Evolutionary conservation across 129 eudicot genomes (phyloP).

Genomic region (Flaveria bidentis): DNA sequence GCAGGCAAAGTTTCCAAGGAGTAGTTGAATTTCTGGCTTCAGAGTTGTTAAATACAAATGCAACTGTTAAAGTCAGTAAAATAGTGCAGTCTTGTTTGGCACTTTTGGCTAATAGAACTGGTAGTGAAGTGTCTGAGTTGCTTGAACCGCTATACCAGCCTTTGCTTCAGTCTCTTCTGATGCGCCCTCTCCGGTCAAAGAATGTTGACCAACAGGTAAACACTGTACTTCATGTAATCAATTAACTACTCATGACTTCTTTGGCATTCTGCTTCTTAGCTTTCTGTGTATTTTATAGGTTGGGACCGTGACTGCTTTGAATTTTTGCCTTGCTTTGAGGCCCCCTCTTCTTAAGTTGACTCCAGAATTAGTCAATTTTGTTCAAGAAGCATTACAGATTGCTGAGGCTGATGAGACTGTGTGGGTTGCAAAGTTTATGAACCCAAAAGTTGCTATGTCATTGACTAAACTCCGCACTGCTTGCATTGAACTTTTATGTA

Average conservation of each 20-base stretch:
- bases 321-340: slow-evolving; percentile 96
- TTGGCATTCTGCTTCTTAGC: slow-evolving; percentile 15
- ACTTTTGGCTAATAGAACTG: slow-evolving; percentile 97
- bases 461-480: slow-evolving; percentile 95
- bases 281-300: slow-evolving; percentile 50
- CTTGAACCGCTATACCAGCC: slow-evolving; percentile 92
- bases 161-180: slow-evolving; percentile 86
- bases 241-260: slow-evolving; percentile 4
- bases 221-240: slow-evolving; percentile 7
- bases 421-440: slow-evolving; percentile 91
- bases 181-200: slow-evolving; percentile 81
- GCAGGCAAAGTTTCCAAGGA: slow-evolving; percentile 85
- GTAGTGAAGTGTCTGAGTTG: slow-evolving; percentile 97
- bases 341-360: slow-evolving; percentile 98
- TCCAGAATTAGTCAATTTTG: slow-evolving; percentile 78
- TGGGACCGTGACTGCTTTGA: slow-evolving; percentile 95
- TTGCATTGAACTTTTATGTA: slow-evolving; percentile 94
- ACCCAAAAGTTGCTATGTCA: slow-evolving; percentile 85
- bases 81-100: slow-evolving; percentile 98
- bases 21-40: slow-evolving; percentile 93
- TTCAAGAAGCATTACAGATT: slow-evolving; percentile 95
- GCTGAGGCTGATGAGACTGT: slow-evolving; percentile 97
- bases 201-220: slow-evolving; percentile 97
- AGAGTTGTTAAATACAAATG: slow-evolving; percentile 81
- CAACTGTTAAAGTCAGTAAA: slow-evolving; percentile 84